Base-by-base conservation (phyloP, 805 yeast genomes). In the Saccharomycopsis selenospora region DNA sequence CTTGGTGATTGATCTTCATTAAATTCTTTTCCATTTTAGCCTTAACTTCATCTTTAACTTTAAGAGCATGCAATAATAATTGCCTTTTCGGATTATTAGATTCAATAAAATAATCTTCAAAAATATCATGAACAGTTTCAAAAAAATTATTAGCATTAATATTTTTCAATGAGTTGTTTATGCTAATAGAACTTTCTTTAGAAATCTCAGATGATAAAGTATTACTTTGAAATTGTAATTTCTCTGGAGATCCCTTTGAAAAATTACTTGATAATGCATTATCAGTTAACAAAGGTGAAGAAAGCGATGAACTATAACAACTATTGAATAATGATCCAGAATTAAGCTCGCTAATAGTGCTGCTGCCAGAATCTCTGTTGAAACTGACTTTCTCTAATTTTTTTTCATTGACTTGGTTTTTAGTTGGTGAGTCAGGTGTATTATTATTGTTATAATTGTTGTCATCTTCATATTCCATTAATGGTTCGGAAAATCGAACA, bases 81-180 rank as follows among this genome's bases (percentile, higher is more conserved):
- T 33, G 38, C 17, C n/a, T 45, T 60, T 62, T 42, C 55, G 61
- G 28, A 26, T 20, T 13, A 22, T 27, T 43, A 13, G 24, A 24
- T 27, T 13, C 10, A 42, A 42, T 29, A 11, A 26, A 42, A 23
- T 18, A 24, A 7, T 11, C 44, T 28, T 14, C 28, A 4, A 43
- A n/a, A 6, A 7, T 23, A 13, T 40, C 26, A 40, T 20, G 18
- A 14, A 28, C 14, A 11, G 8, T 43, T 29, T 36, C 8, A 30
- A 22, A 20, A n/a, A 30, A 43, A 23, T 22, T 28, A 36, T 36
- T n/a, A 23, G 17, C 13, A 22, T 20, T 17, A 42, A 47, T 14
- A 24, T 29, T 3, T 7, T 40, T 25, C 7, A 18, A 18, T 7
- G 18, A 17, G 10, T 20, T 33, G 38, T 33, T 33, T 33, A 33